Conservation (phyloP, 192 early-diverging fungal species). For the Linnemannia elongata region DNA sequence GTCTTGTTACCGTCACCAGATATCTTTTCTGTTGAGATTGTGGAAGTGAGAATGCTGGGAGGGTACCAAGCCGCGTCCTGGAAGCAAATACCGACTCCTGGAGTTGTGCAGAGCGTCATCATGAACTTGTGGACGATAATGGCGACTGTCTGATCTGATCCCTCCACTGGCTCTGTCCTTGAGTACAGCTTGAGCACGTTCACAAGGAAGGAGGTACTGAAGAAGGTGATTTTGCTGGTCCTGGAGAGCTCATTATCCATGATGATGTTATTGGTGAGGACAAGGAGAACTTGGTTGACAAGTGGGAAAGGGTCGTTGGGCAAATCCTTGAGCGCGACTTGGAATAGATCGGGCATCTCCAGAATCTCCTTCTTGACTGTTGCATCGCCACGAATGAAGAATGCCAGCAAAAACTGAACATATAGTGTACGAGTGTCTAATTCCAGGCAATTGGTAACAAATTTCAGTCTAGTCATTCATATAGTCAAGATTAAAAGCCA, state of each 20-base stretch:
- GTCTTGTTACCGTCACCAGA: constrained; percentile 46
- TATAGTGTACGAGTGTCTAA: constrained; percentile 80
- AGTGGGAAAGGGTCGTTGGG: constrained; percentile 77
- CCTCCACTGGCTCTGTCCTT: constrained; percentile 59
- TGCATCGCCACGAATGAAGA: constrained; percentile 78
- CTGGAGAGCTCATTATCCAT: constrained; percentile 73
- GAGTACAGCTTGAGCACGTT: constrained; percentile 71
- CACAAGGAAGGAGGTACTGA: constrained; percentile 78
- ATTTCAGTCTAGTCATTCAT: background rate
- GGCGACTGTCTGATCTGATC: constrained; percentile 63
- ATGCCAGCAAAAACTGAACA: constrained; percentile 82
- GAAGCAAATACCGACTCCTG: constrained; percentile 82
- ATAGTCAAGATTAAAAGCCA: background rate
- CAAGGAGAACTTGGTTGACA: constrained; percentile 63
- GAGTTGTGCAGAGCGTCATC: constrained; percentile 76
- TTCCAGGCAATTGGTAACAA: background rate
- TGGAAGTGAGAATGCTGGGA: constrained; percentile 46
- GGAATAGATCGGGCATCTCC: constrained; percentile 79
- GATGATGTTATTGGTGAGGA: constrained; percentile 71
- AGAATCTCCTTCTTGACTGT: constrained; percentile 78
- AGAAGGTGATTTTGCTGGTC: constrained; percentile 74
- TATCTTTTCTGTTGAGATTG: constrained; percentile 21
- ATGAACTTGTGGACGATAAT: constrained; percentile 79
- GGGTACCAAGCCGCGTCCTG: constrained; percentile 85
- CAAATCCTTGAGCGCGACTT: constrained; percentile 77